These are phyloP conservation scores for Malassezia obtusa DNA, from an alignment of 1,284 basidiomycete genomes.

Conservation along the genomic window DNA sequence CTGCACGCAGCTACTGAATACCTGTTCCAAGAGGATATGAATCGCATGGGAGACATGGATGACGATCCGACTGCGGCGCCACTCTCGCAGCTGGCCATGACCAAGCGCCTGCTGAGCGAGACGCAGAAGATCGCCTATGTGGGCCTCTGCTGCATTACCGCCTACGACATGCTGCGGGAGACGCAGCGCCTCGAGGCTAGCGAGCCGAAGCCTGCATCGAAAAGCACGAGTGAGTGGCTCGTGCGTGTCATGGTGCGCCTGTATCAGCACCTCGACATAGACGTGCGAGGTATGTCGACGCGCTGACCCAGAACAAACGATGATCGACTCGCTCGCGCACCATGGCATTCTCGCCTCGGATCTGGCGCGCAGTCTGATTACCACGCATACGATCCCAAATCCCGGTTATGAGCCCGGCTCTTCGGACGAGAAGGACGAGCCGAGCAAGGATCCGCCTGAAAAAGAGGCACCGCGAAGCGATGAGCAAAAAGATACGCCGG, in stretches of 20 bases:
- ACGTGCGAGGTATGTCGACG: constrained; percentile 23
- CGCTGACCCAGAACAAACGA: constrained; percentile 29
- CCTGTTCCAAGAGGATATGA: constrained; percentile 36
- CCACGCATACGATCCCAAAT: constrained; percentile 42
- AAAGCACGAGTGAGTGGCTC: constrained; percentile 37
- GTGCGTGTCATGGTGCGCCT: constrained; percentile 44
- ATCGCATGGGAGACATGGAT: constrained; percentile 23
- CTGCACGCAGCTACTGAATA: constrained; percentile 43
- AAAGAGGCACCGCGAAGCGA: background rate
- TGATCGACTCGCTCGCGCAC: constrained; percentile 44
- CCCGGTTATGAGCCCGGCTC: constrained; percentile 33
- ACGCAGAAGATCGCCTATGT: constrained; percentile 47
- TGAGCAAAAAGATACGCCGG: no score
- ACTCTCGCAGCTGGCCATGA: constrained; percentile 44
- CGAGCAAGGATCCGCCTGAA: no score
- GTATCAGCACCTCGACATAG: constrained; percentile 47
- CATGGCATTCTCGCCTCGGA: constrained; percentile 44
- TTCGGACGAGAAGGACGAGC: no score
- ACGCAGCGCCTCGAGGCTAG: constrained; percentile 8
- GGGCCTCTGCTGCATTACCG: constrained; percentile 40
- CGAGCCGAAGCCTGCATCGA: constrained; percentile 16
- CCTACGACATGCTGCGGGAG: constrained; percentile 34
- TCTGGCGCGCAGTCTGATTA: constrained; percentile 40
- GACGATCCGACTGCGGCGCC: constrained; percentile 34
- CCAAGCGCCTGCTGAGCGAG: constrained; percentile 43